Conservation (phyloP, 1,284 basidiomycete species). For the Leccinum variabile region DNA sequence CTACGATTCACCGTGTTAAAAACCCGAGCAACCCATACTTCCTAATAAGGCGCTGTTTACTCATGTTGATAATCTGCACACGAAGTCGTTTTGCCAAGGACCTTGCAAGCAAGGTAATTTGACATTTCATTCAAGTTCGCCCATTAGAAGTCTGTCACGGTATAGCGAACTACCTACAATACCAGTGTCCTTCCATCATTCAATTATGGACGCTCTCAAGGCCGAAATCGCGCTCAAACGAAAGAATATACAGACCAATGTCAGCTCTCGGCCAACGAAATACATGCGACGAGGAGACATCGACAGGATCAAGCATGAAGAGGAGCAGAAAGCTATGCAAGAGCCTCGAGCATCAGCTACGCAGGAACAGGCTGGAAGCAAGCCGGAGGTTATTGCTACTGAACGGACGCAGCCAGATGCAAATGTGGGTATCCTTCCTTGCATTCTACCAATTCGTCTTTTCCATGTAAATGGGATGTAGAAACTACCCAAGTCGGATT, state of each 20-base stretch:
- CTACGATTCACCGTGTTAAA: no score
- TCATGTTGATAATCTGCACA: no score
- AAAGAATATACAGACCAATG: slow-evolving; percentile 58
- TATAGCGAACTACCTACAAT: background rate
- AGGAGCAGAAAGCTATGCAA: slow-evolving; percentile 38
- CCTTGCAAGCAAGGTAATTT: no score
- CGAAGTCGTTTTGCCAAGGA: no score
- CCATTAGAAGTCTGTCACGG: no score
- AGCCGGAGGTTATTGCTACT: slow-evolving; percentile 19
- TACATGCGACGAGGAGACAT: slow-evolving; percentile 87
- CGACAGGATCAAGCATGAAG: slow-evolving; percentile 68
- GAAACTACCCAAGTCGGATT: slow-evolving; percentile 40
- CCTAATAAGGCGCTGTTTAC: no score
- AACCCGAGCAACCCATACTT: no score
- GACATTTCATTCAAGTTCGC: no score
- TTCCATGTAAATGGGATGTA: slow-evolving; percentile 52
- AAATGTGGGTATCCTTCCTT: slow-evolving; percentile 44
- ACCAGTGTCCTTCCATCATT: background rate
- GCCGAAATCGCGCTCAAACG: slow-evolving; percentile 88
- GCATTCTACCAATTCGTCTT: slow-evolving; percentile 27
- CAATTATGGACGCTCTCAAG: slow-evolving; percentile 79
- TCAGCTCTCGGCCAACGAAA: slow-evolving; percentile 59
- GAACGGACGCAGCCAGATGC: slow-evolving; percentile 17
- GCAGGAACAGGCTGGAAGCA: slow-evolving; percentile 36
- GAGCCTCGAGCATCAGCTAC: slow-evolving; percentile 45